phyloP scores from a whole-genome alignment of 352 stramenopile species.

The Elongisporangium senticosum region DNA sequence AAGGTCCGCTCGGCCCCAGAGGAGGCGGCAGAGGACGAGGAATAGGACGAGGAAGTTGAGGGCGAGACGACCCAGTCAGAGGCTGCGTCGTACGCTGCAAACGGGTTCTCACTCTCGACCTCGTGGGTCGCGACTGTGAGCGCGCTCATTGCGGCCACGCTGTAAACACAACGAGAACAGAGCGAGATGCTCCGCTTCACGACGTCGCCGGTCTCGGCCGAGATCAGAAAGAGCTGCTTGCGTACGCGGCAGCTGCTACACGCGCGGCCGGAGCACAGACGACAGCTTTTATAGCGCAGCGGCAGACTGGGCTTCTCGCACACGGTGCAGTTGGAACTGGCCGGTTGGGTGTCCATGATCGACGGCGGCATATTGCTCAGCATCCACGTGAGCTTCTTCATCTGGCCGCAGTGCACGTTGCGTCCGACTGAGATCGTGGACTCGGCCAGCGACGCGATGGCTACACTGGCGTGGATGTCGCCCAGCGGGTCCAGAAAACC shows the following conservation, averaged over 20 bases:
- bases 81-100: too few relatives aligned
- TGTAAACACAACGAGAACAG: conserved; percentile 29
- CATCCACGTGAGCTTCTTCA: conserved; percentile 53
- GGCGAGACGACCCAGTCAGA: too few relatives aligned
- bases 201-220: conserved; percentile 19
- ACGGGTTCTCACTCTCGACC: conserved; percentile 6
- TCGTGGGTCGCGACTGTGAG: conserved; percentile 26
- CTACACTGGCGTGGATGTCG: too few relatives aligned
- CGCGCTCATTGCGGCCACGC: conserved; percentile 19
- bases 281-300: too few relatives aligned
- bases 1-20: too few relatives aligned
- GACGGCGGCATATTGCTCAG: too few relatives aligned
- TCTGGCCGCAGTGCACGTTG: conserved; percentile 15
- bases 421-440: background rate
- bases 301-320: too few relatives aligned
- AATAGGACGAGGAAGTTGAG: too few relatives aligned
- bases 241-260: conserved; percentile 19
- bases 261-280: conserved; percentile 23
- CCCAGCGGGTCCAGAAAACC: conserved; percentile 22
- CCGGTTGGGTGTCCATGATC: too few relatives aligned
- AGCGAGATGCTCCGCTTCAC: conserved; percentile 17
- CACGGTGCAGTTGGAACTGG: too few relatives aligned
- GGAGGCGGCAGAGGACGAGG: too few relatives aligned
- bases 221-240: conserved; percentile 17
- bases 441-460: too few relatives aligned